Evolutionary conservation across 2,329 filamentous ascomycete species (phyloP), one percentile per base, ranked within the genome.

Genomic region (Apiospora hydei): DNA sequence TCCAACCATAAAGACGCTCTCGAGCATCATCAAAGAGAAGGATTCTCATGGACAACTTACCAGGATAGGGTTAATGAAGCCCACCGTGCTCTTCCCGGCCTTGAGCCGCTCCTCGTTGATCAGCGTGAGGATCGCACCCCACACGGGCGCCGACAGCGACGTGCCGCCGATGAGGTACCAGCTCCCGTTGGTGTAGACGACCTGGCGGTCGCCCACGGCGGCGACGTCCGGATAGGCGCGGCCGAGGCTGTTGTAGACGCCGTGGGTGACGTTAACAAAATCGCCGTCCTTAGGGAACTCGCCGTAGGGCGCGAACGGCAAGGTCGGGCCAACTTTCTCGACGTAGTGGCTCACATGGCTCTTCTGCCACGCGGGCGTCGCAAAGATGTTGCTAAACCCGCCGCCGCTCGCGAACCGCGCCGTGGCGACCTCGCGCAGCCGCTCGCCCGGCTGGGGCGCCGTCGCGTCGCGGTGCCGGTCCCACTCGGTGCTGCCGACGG

Each of bases 11-110:
- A 1, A 30, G 26, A 30, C 26, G 26, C 26, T 30, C 26, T 30
- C n/a, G n/a, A n/a, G n/a, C n/a, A n/a, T 30, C 43, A 18, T 14
- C 16, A 46, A 46, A 46, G 2, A 46, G 11, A 46, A 46, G 14
- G 14, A 38, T 6, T 8, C 14, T n/a, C 8, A 24, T 6, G 14
- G 77, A 21, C 75, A 57, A 0, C 71, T 61, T n/a, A 41, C 72
- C n/a, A 92, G 80, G 85, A 88, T 89, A 1, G 89, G 89, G 78
- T 91, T 91, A 30, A 92, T 79, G 76, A 90, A 91, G 0, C 90
- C 90, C 76, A 92, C 80, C 0, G 83, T 77, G 7, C 85, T 79
- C 77, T 86, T 86, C 0, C 88, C 88, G 21, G 83, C 82, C n/a
- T 86, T 82, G 67, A 92, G 80, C 44, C 90, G 85, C 34, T 88